These are phyloP conservation scores for Podospora fimiseda DNA, from an alignment of 495 filamentous ascomycete species.

Conservation along the genomic window DNA sequence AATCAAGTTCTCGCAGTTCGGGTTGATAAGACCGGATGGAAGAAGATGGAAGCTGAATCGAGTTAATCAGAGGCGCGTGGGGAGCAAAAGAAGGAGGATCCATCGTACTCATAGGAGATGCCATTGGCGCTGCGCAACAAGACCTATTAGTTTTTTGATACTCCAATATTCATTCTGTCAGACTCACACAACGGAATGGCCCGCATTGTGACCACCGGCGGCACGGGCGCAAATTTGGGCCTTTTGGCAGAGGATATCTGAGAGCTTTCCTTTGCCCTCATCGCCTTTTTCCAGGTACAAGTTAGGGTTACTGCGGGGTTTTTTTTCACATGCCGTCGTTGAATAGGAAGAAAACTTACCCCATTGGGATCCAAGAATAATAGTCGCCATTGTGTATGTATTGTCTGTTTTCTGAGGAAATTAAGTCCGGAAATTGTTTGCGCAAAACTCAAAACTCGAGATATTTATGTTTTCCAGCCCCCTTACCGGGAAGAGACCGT, in stretches of 20 bases:
- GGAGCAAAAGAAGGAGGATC: not conserved
- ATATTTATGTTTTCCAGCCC: no score
- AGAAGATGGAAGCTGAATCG: constrained; percentile 56
- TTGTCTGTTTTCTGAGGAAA: no score
- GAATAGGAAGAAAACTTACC: constrained; percentile 10
- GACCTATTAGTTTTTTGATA: not conserved
- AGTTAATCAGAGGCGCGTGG: not conserved
- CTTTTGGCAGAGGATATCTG: constrained; percentile 35
- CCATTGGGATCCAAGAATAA: constrained; percentile 30
- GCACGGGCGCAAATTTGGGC: constrained; percentile 34
- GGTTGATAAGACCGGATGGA: constrained; percentile 67
- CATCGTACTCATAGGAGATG: constrained; percentile 26
- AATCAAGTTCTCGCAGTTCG: constrained; percentile 72
- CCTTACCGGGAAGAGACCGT: no score
- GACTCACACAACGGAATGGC: constrained; percentile 59
- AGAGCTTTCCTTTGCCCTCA: constrained; percentile 44
- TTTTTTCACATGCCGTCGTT: not conserved
- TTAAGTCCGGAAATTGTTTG: no score
- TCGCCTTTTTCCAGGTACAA: constrained; percentile 47
- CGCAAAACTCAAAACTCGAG: no score
- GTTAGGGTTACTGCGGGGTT: not conserved
- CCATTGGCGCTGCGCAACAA: constrained; percentile 30
- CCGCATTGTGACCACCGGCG: constrained; percentile 32
- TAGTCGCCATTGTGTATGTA: constrained; percentile 23
- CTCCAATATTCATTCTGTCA: constrained; percentile 46